Evolutionary conservation across 2,329 filamentous ascomycete species (phyloP).

Genomic region (Fusarium burgessii): DNA sequence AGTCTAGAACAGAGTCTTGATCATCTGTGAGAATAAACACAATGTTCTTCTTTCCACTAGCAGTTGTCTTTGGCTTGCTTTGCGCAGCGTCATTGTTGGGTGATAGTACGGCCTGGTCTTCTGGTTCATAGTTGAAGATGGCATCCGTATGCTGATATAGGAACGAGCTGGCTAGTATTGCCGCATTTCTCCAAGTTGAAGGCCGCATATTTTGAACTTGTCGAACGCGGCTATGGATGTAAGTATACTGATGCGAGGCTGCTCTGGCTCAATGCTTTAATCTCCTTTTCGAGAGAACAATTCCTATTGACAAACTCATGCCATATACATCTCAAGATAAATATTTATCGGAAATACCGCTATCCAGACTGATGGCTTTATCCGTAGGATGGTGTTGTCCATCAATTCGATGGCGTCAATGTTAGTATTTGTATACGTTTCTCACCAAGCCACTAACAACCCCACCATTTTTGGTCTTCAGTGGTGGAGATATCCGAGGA

Average conservation of each 20-base stretch:
- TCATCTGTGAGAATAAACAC: constrained; percentile 77
- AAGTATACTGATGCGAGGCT: not conserved
- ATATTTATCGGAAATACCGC: not conserved
- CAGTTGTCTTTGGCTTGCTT: not conserved
- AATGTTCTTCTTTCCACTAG: constrained; percentile 61
- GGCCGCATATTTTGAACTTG: constrained; percentile 15
- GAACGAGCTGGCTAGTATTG: constrained; percentile 2
- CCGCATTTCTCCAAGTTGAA: constrained; percentile 10
- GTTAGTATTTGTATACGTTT: constrained; percentile 5
- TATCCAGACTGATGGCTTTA: not conserved
- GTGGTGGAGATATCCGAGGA: not conserved
- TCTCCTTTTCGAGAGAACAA: not conserved
- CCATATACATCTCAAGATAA: rapidly evolving
- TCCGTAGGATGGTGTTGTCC: constrained; percentile 30
- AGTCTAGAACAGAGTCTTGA: constrained; percentile 72
- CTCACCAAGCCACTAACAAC: constrained; percentile 30
- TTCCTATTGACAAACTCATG: not conserved
- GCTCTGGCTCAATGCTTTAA: not conserved
- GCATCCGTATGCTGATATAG: not conserved
- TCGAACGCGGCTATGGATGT: not conserved
- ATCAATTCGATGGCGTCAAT: constrained; percentile 37
- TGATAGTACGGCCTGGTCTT: constrained; percentile 4
- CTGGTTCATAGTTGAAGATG: not conserved
- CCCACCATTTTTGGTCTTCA: not conserved
- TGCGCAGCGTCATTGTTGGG: not conserved